Base-by-base conservation (phyloP, 306 rosid species). In the Pyrus pyrifolia region DNA sequence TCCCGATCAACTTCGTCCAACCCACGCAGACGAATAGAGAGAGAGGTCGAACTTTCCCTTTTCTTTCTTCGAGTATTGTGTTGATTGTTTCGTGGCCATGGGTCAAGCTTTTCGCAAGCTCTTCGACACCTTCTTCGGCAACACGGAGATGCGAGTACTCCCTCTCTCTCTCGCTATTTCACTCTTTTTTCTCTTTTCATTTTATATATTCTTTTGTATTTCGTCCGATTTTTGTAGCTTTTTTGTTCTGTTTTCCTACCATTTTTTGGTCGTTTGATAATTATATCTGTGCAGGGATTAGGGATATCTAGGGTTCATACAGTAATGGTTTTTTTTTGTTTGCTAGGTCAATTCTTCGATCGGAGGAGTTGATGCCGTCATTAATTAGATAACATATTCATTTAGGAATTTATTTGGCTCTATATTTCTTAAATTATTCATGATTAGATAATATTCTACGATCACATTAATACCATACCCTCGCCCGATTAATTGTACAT, bases 81-180 rank as follows among this genome's bases (percentile, higher is more conserved):
- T 40, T 40, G 45, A 8, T 40, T 40, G 49, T 17, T 6, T 42
- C 46, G 38, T 17, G 55, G 55, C 42, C 55, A 88, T 88, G 91
- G 91, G 91, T 81, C 91, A 88, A 77, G 86, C 86, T 46, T 88
- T 88, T 64, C 89, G 91, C 68, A 88, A 85, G 81, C 91, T 88
- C 81, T 88, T 88, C 83, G 91, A 88, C 71, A 17, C 86, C 60
- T 88, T 88, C 80, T 88, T 88, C 83, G 91, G 91, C 70, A 88
- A 83, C 80, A 15, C 85, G 57, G 91, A 88, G 91, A 88, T 88
- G 91, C 89, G 89, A 80, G 91, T 88, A 81, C 49, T 18, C 21
- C 30, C 46, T 11, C 78, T 31, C 23, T 64, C 63, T 49, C 51
- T 70, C 42, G 19, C 45, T 59, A 6, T 8, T 11, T 77, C 3